phyloP scores from a whole-genome alignment of 2,329 filamentous ascomycete genomes.

The Phialophora macrospora region DNA sequence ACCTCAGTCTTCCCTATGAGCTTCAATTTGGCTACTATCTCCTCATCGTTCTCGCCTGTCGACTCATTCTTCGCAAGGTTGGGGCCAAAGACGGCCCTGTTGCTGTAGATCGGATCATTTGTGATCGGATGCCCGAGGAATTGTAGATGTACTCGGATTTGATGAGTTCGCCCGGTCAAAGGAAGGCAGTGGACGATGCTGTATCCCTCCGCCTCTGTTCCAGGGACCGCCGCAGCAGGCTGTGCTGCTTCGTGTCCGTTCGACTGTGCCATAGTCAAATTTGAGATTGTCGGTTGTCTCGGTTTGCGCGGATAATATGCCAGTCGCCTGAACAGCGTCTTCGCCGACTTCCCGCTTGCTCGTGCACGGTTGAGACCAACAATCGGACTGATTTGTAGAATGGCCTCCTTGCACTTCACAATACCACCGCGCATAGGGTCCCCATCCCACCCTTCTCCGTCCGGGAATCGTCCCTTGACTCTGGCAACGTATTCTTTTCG shows the following conservation, averaged over 20 bases:
- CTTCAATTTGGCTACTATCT: constrained; percentile 82
- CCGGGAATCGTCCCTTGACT: constrained; percentile 88
- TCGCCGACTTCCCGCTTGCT: constrained; percentile 86
- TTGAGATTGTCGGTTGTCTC: constrained; percentile 6
- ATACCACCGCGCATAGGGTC: constrained; percentile 57
- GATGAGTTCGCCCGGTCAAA: constrained; percentile 91
- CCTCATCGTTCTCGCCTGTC: constrained; percentile 76
- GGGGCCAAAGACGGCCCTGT: constrained; percentile 86
- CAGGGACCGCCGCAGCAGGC: constrained; percentile 43
- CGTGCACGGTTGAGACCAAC: constrained; percentile 92
- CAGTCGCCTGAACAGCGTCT: constrained; percentile 86
- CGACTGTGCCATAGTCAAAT: neutral
- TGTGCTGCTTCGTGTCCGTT: constrained; percentile 36
- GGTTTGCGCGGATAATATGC: constrained; percentile 77
- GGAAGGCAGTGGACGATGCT: constrained; percentile 94
- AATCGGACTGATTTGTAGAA: constrained; percentile 92
- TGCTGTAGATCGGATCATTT: constrained; percentile 98
- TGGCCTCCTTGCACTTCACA: constrained; percentile 88
- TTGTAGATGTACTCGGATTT: constrained; percentile 92
- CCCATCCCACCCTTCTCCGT: constrained; percentile 53
- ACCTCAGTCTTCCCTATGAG: constrained; percentile 95
- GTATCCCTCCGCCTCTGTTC: constrained; percentile 70
- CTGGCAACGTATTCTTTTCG: constrained; percentile 94
- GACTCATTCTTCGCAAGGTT: constrained; percentile 73
- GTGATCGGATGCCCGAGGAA: constrained; percentile 93